Evolutionary conservation across 352 stramenopile genomes (phyloP).

Genomic region (Phytopythium mirpurense): DNA sequence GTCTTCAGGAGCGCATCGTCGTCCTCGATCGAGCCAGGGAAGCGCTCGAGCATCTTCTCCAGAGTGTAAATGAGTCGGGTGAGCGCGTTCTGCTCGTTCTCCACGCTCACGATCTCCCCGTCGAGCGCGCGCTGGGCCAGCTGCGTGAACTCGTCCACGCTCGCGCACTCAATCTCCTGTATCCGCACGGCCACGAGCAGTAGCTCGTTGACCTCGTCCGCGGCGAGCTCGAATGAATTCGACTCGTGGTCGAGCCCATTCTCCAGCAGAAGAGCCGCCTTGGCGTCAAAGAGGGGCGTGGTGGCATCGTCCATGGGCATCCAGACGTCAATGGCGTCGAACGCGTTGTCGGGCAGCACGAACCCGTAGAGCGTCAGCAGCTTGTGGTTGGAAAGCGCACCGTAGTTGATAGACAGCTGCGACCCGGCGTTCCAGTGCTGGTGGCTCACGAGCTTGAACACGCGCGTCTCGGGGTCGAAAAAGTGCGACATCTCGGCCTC

Average conservation of each 20-base stretch:
- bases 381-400: constrained; percentile 78
- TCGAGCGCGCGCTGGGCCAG: constrained; percentile 39
- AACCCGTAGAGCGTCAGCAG: constrained; percentile 79
- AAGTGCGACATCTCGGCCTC: constrained; percentile 69
- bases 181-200: constrained; percentile 61
- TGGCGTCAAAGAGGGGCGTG: constrained; percentile 37
- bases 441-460: constrained; percentile 65
- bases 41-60: constrained; percentile 52
- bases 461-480: constrained; percentile 40
- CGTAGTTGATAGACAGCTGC: constrained; percentile 83
- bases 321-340: constrained; percentile 72
- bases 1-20: constrained; percentile 30
- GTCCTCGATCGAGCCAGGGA: constrained; percentile 35
- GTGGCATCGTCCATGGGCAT: constrained; percentile 52
- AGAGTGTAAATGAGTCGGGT: constrained; percentile 57
- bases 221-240: constrained; percentile 59
- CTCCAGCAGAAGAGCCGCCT: constrained; percentile 31
- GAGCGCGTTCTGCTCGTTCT: constrained; percentile 49
- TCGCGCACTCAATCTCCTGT: constrained; percentile 54
- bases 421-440: constrained; percentile 66
- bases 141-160: constrained; percentile 26
- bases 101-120: constrained; percentile 44
- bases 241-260: constrained; percentile 58
- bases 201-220: constrained; percentile 56
- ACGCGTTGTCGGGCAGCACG: constrained; percentile 58